Evolutionary conservation across 768 basidiomycete genomes (phyloP).

Genomic region (Trametes cinnabarina): DNA sequence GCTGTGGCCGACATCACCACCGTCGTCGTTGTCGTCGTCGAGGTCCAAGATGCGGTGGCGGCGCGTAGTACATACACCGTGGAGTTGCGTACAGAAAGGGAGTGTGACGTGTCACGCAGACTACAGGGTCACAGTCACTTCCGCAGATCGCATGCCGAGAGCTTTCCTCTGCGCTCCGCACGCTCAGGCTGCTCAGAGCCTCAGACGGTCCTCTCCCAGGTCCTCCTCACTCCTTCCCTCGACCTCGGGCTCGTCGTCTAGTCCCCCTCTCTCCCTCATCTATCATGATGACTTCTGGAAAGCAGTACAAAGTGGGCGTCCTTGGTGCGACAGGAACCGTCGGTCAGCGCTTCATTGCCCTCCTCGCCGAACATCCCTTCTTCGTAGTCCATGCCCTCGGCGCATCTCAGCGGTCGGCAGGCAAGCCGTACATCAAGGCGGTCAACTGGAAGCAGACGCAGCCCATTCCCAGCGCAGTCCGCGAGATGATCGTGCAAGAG

Average conservation of each 20-base stretch:
- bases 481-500: conserved; percentile 64
- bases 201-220: conserved; percentile 2
- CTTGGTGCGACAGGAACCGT: conserved; percentile 93
- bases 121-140: conserved; percentile 11
- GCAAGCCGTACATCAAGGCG: conserved; percentile 71
- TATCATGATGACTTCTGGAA: conserved; percentile 19
- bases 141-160: conserved; percentile 12
- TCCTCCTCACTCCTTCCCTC: not conserved
- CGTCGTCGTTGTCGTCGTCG: conserved; percentile 18
- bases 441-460: conserved; percentile 86
- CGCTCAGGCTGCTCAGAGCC: conserved; percentile 8
- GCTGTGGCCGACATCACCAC: conserved; percentile 29
- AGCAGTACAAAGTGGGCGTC: conserved; percentile 59
- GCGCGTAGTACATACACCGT: no score
- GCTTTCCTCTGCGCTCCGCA: conserved; percentile 11
- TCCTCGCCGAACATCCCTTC: conserved; percentile 87
- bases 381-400: conserved; percentile 85
- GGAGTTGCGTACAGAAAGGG: no score
- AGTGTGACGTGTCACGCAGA: conserved; percentile 1
- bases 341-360: conserved; percentile 90
- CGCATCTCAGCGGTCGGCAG: conserved; percentile 85
- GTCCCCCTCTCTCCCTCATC: conserved; percentile 6
- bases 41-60: not conserved
- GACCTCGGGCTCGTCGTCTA: conserved; percentile 3
- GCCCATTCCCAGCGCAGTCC: conserved; percentile 66